phyloP scores from a whole-genome alignment of 2,329 filamentous ascomycete species.

The Amesomyces nigricolor region DNA sequence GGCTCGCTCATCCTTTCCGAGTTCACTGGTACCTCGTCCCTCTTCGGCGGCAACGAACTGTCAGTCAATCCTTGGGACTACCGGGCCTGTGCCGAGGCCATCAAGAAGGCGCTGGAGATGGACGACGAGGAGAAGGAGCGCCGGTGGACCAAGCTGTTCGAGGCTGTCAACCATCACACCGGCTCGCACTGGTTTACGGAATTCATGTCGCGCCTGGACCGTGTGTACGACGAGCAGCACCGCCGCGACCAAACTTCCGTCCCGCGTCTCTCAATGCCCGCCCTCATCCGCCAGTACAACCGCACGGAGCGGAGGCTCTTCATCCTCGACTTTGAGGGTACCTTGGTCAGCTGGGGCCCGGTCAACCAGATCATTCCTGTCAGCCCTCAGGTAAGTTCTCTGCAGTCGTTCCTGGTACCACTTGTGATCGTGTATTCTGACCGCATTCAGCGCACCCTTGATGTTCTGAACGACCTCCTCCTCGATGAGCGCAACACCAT shows the following conservation, averaged over 20 bases:
- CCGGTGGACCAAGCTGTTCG: constrained; percentile 69
- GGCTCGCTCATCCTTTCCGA: constrained; percentile 89
- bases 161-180: constrained; percentile 72
- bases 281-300: constrained; percentile 61
- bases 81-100: constrained; percentile 76
- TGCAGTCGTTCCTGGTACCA: constrained; percentile 7
- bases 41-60: constrained; percentile 76
- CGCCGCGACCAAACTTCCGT: constrained; percentile 79
- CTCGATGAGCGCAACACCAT: constrained; percentile 76
- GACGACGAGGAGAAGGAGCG: constrained; percentile 62
- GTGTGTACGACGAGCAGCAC: constrained; percentile 78
- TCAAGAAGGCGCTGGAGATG: constrained; percentile 80
- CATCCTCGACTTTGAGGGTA: constrained; percentile 91
- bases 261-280: constrained; percentile 69
- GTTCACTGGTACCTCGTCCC: constrained; percentile 84
- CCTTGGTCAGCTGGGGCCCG: constrained; percentile 79
- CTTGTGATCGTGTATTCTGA: background rate
- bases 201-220: constrained; percentile 64
- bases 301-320: constrained; percentile 66
- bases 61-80: constrained; percentile 96
- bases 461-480: constrained; percentile 74
- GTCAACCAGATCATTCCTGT: constrained; percentile 79
- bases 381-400: constrained; percentile 56
- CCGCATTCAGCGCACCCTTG: constrained; percentile 61
- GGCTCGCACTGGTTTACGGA: constrained; percentile 81